Evolutionary conservation across 257 asterid genomes (phyloP), one percentile per base, ranked within the genome.

Genomic region (Penstemon eatonii): DNA sequence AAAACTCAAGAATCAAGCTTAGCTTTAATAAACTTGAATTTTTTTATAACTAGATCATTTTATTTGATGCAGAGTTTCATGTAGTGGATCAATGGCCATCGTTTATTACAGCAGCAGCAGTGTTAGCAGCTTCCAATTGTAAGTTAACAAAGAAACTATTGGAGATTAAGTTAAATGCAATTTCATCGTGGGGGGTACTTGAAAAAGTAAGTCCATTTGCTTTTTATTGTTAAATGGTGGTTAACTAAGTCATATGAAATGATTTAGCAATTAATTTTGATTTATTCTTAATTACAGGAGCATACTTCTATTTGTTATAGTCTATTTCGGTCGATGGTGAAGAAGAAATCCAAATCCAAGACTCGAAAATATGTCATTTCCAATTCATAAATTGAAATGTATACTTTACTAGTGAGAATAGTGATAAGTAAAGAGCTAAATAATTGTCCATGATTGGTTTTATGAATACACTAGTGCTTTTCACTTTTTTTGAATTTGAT

Each of bases 91-190:
- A 58, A 67, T 84, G 71, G 44, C 83, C 88, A 7, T 82, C 86
- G 3, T 39, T 85, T 52, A 38, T 82, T 66, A 83, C 90, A 6
- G 86, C 86, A 4, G 87, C 87, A 0, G 84, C 87, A 13, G 80
- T 82, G 13, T 72, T 85, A 74, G 88, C 86, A 3, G 81, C 86
- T 5, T 71, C 44, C 56, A 86, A 78, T 74, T 41, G 46, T 71
- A 69, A 72, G 56, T 63, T 80, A 43, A 71, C 81, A 3, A 53
- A 38, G 5, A 66, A 75, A 51, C 8, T 47, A 40, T n/a, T 85
- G 38, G 86, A 76, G 69, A 41, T 49, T 6, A 80, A 76, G 79
- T 74, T 75, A 65, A 64, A 71, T 63, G 61, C 64, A 38, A 80
- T 82, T 51, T 57, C 84, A 55, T 78, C 81, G 40, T 78, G 83